phyloP scores from a whole-genome alignment of 2,329 filamentous ascomycete species.

The Proliferodiscus dingleyae region DNA sequence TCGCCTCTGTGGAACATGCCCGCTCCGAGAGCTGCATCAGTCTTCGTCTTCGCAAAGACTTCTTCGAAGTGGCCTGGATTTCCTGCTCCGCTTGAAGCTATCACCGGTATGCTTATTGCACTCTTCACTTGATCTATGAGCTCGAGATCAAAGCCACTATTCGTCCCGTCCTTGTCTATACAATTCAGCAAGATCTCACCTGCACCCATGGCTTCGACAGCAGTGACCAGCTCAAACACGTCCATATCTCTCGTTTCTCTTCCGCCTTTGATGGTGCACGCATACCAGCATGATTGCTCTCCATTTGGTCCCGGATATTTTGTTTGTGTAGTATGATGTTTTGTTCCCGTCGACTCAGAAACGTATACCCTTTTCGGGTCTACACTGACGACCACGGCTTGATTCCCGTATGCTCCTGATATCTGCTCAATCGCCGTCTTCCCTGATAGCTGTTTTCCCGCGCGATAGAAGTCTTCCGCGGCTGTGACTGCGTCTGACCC shows the following conservation, averaged over 20 bases:
- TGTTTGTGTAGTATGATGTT: conserved; percentile 71
- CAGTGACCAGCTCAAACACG: conserved; percentile 79
- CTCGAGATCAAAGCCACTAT: conserved; percentile 91
- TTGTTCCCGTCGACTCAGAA: conserved; percentile 57
- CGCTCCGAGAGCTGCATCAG: conserved; percentile 89
- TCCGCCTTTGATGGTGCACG: conserved; percentile 93
- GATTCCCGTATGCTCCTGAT: conserved; percentile 86
- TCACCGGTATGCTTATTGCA: conserved; percentile 87
- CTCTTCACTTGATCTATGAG: conserved; percentile 82
- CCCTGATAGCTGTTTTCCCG: conserved; percentile 64
- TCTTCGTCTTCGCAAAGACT: conserved; percentile 79
- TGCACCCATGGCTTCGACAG: conserved; percentile 92
- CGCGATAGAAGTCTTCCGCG: conserved; percentile 82
- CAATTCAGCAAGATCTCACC: conserved; percentile 96
- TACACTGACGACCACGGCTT: conserved; percentile 93
- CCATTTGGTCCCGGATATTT: conserved; percentile 65
- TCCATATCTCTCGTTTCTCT: conserved; percentile 92
- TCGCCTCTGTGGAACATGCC: conserved; percentile 97
- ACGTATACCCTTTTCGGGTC: conserved; percentile 93
- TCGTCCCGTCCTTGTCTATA: conserved; percentile 95
- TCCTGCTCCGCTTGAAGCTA: conserved; percentile 89
- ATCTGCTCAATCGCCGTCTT: conserved; percentile 95
- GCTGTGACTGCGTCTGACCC: conserved; percentile 91
- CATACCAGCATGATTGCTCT: conserved; percentile 88
- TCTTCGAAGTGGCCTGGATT: conserved; percentile 83